Percentiles rank a stretch among this genome's conserved stretches.
Conservation (phyloP, 352 stramenopile species). For the Aphanomyces cochlioides region DNA sequence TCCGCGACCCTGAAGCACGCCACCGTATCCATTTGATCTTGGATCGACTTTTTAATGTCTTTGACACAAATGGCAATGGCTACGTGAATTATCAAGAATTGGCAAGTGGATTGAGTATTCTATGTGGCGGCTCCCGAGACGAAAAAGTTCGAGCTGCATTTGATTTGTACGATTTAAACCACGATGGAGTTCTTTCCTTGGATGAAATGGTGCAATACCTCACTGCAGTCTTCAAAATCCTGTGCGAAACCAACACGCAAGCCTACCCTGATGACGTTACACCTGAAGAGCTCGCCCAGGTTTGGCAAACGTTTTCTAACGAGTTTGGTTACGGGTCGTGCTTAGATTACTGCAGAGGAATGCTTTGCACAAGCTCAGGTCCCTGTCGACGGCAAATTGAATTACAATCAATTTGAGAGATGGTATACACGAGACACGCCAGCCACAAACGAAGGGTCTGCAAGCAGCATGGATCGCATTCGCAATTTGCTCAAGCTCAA, state of each 20-base stretch:
- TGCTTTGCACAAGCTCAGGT: slow-evolving; percentile 82
- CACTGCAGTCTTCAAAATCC: slow-evolving; percentile 78
- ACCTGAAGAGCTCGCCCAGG: slow-evolving; percentile 61
- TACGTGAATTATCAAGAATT: slow-evolving; percentile 35
- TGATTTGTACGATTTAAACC: slow-evolving; percentile 35
- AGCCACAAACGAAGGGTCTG: not conserved
- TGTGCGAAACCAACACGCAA: slow-evolving; percentile 75
- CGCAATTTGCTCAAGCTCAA: slow-evolving; percentile 78
- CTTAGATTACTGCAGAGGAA: slow-evolving; percentile 67
- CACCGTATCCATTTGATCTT: slow-evolving; percentile 25
- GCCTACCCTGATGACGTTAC: slow-evolving; percentile 55
- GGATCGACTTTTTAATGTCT: slow-evolving; percentile 32
- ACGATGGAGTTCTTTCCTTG: slow-evolving; percentile 60
- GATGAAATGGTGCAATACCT: slow-evolving; percentile 88
- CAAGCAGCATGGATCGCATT: slow-evolving; percentile 61
- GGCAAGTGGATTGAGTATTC: slow-evolving; percentile 28
- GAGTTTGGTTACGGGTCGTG: not conserved
- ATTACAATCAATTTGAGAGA: slow-evolving; percentile 81
- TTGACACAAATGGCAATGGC: slow-evolving; percentile 36
- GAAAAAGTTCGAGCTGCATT: slow-evolving; percentile 36
- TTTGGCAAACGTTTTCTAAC: not conserved
- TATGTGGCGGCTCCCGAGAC: slow-evolving; percentile 27
- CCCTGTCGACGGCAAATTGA: slow-evolving; percentile 73
- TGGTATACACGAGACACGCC: slow-evolving; percentile 64
- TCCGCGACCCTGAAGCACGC: slow-evolving; percentile 75